These are phyloP conservation scores for Canna indica DNA, from an alignment of 176 grass and related monocot genomes.

Conservation along the genomic window DNA sequence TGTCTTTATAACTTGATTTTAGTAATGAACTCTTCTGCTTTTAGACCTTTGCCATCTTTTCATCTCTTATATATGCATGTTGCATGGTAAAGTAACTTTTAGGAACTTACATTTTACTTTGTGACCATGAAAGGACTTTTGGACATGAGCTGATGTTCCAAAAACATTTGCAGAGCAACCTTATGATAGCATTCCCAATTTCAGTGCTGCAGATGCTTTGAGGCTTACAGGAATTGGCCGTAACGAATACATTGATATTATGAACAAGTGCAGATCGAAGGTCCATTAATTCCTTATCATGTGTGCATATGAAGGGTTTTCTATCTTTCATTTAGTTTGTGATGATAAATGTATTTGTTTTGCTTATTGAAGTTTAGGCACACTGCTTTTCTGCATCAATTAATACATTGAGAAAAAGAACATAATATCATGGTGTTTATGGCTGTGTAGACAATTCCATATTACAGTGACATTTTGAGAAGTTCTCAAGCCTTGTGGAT, in stretches of 20 bases:
- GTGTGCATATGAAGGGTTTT: neutral
- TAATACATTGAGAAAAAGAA: neutral
- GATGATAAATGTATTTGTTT: neutral
- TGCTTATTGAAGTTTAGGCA: neutral
- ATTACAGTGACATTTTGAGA: neutral
- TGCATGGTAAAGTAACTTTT: neutral
- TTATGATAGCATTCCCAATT: constrained; percentile 99
- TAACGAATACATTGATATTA: constrained; percentile 98
- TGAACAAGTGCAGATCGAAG: constrained; percentile 99
- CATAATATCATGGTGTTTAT: neutral
- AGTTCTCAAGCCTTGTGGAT: neutral
- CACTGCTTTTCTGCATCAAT: neutral
- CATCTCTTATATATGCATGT: neutral
- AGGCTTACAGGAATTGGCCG: constrained; percentile 90
- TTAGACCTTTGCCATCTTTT: neutral
- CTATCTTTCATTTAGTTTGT: neutral
- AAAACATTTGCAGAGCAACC: constrained; percentile 74
- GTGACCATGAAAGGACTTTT: neutral
- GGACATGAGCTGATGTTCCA: neutral
- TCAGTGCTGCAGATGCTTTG: constrained; percentile 89
- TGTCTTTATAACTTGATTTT: neutral
- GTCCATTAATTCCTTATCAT: constrained; percentile 23
- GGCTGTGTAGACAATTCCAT: neutral
- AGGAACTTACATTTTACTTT: neutral
- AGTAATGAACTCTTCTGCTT: neutral